Evolutionary conservation across 169 alveolate genomes (phyloP).

Genomic region (Eimeria mitis): DNA sequence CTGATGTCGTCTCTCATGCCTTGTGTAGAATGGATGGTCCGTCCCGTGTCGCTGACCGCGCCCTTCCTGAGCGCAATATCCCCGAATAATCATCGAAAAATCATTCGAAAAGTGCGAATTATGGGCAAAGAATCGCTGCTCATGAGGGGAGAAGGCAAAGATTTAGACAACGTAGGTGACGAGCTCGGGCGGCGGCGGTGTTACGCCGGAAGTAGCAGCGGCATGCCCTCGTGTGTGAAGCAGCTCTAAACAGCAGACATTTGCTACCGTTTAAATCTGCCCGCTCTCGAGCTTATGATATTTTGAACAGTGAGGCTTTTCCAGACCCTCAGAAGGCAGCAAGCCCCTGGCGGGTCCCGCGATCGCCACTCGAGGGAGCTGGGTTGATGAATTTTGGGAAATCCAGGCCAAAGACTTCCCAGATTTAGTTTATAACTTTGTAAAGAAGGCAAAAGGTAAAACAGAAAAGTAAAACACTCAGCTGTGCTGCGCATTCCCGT

Average conservation of each 20-base stretch:
- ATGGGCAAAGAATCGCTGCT: background rate
- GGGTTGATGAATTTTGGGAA: background rate
- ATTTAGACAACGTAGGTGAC: background rate
- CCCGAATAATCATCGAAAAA: background rate
- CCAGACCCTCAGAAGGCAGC: constrained; percentile 9
- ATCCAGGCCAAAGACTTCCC: background rate
- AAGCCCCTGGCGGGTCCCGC: constrained; percentile 68
- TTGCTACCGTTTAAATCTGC: background rate
- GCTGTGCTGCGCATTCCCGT: background rate
- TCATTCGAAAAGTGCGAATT: background rate
- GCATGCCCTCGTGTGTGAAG: background rate
- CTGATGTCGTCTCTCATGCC: background rate
- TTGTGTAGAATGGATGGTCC: background rate
- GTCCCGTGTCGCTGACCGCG: constrained; percentile 1
- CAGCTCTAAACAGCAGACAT: background rate
- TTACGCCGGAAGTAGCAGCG: background rate
- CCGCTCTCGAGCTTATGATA: background rate
- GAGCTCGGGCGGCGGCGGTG: constrained; percentile 15
- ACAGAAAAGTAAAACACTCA: background rate
- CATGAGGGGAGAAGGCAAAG: background rate
- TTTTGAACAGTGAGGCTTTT: background rate
- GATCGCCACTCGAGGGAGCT: constrained; percentile 51
- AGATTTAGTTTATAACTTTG: background rate
- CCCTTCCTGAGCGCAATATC: background rate
- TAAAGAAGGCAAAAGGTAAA: background rate